These are phyloP conservation scores for Cicer cuneatum DNA, from an alignment of 306 rosid genomes.

Conservation along the genomic window DNA sequence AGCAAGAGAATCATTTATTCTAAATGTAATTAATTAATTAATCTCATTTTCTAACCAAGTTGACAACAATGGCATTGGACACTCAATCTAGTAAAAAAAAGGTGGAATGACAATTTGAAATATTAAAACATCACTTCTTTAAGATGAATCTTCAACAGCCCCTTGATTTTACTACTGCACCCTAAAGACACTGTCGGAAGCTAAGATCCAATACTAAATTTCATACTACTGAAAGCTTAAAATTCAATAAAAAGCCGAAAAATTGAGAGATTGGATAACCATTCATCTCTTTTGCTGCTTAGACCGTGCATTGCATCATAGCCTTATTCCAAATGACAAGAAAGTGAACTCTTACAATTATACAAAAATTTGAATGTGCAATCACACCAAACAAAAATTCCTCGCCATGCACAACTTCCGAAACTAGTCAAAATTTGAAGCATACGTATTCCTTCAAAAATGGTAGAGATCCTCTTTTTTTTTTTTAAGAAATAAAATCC, in stretches of 20 bases:
- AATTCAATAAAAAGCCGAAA: too few species aligned
- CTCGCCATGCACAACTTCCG: not conserved
- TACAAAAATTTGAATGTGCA: slow-evolving; percentile 17
- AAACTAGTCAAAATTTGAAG: not conserved
- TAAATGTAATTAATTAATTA: not conserved
- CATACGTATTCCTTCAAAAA: not conserved
- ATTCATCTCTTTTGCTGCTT: not conserved
- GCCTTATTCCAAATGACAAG: not conserved
- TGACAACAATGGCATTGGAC: not conserved
- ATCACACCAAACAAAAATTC: not conserved
- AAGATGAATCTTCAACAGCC: too few species aligned
- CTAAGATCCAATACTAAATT: too few species aligned
- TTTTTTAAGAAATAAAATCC: not conserved
- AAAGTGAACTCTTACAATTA: not conserved
- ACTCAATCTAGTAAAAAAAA: not conserved
- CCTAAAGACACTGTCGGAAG: too few species aligned
- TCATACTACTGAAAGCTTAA: too few species aligned
- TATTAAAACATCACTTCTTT: not conserved
- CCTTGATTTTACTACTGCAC: too few species aligned
- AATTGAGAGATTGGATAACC: too few species aligned
- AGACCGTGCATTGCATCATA: not conserved
- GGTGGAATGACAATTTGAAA: not conserved
- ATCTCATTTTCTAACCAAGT: not conserved
- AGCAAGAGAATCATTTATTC: too few species aligned
- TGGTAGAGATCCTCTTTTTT: not conserved